Evolutionary conservation across 495 filamentous ascomycete species (phyloP).

Genomic region (Aspergillus homomorphus): DNA sequence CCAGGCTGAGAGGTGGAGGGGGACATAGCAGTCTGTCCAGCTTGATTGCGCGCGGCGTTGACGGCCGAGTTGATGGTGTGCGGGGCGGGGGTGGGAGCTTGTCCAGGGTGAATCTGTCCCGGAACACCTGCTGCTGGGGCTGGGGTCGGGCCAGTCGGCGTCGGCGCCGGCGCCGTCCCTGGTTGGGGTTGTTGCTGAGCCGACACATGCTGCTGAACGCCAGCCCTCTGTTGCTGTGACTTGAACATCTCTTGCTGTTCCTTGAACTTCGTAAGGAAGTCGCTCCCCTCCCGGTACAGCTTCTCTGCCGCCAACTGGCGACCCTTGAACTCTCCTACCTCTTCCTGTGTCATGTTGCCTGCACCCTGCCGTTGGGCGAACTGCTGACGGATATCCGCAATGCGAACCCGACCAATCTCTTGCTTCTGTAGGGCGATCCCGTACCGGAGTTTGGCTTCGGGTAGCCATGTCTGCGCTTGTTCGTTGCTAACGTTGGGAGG

Average conservation of each 20-base stretch:
- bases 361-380: conserved; percentile 35
- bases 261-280: conserved; percentile 47
- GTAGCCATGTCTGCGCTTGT: conserved; percentile 48
- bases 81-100: conserved; percentile 43
- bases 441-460: conserved; percentile 51
- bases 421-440: conserved; percentile 52
- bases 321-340: conserved; percentile 42
- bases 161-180: conserved; percentile 15
- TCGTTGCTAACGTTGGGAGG: conserved; percentile 47
- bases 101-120: conserved; percentile 32
- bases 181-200: conserved; percentile 20
- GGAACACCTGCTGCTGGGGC: conserved; percentile 22
- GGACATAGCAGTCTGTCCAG: conserved; percentile 38
- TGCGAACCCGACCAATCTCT: conserved; percentile 43
- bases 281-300: conserved; percentile 43
- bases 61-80: conserved; percentile 55
- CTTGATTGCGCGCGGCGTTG: conserved; percentile 49
- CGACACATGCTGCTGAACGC: conserved; percentile 14
- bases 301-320: conserved; percentile 45
- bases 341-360: conserved; percentile 42
- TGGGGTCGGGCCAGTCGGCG: conserved; percentile 17
- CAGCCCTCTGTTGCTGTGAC: conserved; percentile 36
- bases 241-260: conserved; percentile 48
- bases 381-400: conserved; percentile 38
- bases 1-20: conserved; percentile 38